phyloP scores from a whole-genome alignment of 305 asterid species.

The Fraxinus angustifolia region DNA sequence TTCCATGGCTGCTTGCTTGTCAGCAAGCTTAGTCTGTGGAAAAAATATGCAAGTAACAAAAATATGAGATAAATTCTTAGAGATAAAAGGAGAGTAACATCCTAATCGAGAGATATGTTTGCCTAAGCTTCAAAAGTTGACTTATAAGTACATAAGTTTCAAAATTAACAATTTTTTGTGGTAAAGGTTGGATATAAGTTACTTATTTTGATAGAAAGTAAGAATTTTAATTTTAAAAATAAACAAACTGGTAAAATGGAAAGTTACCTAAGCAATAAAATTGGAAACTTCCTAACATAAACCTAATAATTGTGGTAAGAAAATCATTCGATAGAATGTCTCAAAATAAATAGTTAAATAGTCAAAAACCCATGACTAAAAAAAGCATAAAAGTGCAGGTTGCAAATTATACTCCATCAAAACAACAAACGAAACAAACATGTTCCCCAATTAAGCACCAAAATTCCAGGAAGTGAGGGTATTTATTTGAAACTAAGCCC shows the following conservation, averaged over 20 bases:
- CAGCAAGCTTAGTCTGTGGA: constrained; percentile 77
- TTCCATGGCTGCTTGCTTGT: constrained; percentile 92
- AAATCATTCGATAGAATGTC: neutral
- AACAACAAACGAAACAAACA: neutral
- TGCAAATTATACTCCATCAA: neutral
- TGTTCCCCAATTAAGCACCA: neutral
- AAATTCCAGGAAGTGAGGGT: neutral
- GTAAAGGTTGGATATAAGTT: neutral
- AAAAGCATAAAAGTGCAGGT: neutral
- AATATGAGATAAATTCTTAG: neutral
- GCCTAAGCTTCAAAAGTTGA: neutral
- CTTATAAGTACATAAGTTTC: neutral
- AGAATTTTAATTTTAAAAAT: neutral
- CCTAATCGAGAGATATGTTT: neutral
- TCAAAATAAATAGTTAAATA: neutral
- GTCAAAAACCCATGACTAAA: neutral
- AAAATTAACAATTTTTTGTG: neutral
- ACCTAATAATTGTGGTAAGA: neutral
- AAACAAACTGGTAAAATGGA: neutral
- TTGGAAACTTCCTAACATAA: neutral
- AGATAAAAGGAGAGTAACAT: neutral
- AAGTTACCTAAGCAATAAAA: neutral
- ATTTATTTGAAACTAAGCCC: neutral
- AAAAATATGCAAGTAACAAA: neutral
- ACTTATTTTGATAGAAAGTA: neutral